Conservation (phyloP, 2,329 filamentous ascomycete species). For the Myriosclerotinia curreyana region DNA sequence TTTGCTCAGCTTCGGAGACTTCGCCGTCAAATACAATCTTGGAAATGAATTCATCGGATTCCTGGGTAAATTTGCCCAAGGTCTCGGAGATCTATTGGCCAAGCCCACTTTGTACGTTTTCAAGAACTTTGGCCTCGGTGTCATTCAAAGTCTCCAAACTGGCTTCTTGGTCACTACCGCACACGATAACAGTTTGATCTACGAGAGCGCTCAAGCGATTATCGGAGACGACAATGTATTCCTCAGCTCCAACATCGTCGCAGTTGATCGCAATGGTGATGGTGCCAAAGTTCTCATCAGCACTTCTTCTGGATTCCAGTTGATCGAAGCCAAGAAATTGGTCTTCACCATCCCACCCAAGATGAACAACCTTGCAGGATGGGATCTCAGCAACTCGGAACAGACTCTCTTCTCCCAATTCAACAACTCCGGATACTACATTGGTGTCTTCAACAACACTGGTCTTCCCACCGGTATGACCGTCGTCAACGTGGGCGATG, state of each 20-base stretch:
- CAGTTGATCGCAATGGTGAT: constrained; percentile 23
- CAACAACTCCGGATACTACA: constrained; percentile 42
- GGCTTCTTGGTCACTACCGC: constrained; percentile 25
- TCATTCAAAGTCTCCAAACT: constrained; percentile 23
- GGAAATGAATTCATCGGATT: constrained; percentile 42
- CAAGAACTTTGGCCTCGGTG: constrained; percentile 40
- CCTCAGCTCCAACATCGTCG: constrained; percentile 25
- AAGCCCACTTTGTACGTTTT: constrained; percentile 48
- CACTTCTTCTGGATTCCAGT: constrained; percentile 37
- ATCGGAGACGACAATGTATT: constrained; percentile 24
- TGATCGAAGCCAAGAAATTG: constrained; percentile 43
- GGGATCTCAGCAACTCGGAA: constrained; percentile 42
- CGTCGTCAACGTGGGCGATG: constrained; percentile 35
- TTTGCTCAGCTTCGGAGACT: constrained; percentile 30
- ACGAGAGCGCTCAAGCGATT: constrained; percentile 22
- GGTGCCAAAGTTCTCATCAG: constrained; percentile 36
- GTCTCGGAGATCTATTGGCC: constrained; percentile 45
- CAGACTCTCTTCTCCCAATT: constrained; percentile 42
- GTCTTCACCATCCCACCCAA: constrained; percentile 45
- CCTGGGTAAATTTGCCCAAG: constrained; percentile 45
- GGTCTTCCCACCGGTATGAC: constrained; percentile 36
- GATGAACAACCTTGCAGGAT: constrained; percentile 39
- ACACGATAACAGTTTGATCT: constrained; percentile 28
- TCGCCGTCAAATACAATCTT: constrained; percentile 39
- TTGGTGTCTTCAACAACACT: constrained; percentile 42